A percentile compares a stretch with the other conserved stretches of the same genome.
phyloP scores from a whole-genome alignment of 768 basidiomycete species.

The Rhodocollybia butyracea region DNA sequence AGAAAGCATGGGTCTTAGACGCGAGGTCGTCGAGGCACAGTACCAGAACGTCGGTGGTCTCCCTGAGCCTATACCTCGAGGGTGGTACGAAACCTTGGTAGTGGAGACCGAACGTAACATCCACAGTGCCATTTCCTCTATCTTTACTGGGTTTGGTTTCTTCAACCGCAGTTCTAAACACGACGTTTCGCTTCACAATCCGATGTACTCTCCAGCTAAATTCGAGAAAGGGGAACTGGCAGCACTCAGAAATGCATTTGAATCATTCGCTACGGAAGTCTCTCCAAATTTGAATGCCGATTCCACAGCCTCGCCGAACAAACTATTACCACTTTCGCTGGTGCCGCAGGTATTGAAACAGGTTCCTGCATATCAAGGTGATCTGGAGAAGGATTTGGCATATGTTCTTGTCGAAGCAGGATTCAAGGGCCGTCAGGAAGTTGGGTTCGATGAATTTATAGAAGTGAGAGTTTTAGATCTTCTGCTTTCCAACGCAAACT shows the following conservation, averaged over 20 bases:
- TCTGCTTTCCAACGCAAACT: conserved; percentile 5
- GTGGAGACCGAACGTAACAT: not conserved
- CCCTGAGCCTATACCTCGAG: conserved; percentile 6
- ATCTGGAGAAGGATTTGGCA: conserved; percentile 61
- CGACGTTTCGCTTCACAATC: not conserved
- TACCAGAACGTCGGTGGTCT: not conserved
- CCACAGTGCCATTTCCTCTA: not conserved
- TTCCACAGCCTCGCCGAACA: not conserved
- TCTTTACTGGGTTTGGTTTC: not conserved
- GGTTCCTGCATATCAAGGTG: conserved; percentile 55
- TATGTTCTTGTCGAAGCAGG: conserved; percentile 80
- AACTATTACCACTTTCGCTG: conserved; percentile 33
- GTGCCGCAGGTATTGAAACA: conserved; percentile 41
- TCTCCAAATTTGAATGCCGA: not conserved
- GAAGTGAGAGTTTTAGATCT: conserved; percentile 53
- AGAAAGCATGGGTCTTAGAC: conserved; percentile 79
- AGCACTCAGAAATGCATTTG: conserved; percentile 37
- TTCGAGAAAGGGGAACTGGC: conserved; percentile 45
- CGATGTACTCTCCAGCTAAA: conserved; percentile 34
- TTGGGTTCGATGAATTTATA: conserved; percentile 85
- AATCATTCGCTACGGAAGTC: conserved; percentile 21
- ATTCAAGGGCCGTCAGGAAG: conserved; percentile 46
- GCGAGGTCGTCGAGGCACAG: conserved; percentile 41
- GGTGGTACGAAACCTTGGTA: not conserved
- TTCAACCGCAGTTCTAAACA: not conserved